Conservation (phyloP, 2,329 filamentous ascomycete genomes). For the Ascosphaera aggregata region DNA sequence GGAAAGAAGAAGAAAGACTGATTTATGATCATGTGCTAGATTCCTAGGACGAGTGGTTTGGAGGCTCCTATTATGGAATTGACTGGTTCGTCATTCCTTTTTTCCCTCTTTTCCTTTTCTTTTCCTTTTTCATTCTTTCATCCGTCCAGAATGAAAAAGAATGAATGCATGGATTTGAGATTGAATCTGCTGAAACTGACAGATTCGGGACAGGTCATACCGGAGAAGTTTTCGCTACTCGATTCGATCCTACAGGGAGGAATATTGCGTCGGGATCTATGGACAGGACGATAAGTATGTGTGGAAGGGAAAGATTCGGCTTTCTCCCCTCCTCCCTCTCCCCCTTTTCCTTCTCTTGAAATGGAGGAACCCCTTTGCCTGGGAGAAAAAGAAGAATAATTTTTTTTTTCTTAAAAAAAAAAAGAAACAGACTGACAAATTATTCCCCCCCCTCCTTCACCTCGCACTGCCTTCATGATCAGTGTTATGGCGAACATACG, state of each 20-base stretch:
- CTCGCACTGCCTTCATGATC: background rate
- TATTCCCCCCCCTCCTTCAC: background rate
- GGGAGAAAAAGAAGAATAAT: conserved; percentile 1
- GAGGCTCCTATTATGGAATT: conserved; percentile 90
- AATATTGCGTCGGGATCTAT: conserved; percentile 86
- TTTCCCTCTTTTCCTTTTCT: too few relatives aligned
- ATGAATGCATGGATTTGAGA: background rate
- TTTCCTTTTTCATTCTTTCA: too few relatives aligned
- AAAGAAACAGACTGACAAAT: background rate
- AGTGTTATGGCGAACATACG: conserved; percentile 90
- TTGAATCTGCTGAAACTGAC: conserved; percentile 1
- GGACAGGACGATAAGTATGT: conserved; percentile 70
- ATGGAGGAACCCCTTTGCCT: too few relatives aligned
- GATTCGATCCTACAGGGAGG: conserved; percentile 73
- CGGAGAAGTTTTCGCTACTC: conserved; percentile 73
- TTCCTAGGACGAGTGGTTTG: conserved; percentile 55
- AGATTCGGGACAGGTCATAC: conserved; percentile 26
- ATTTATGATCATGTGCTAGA: conserved; percentile 29
- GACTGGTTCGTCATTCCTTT: conserved; percentile 47
- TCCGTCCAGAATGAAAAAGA: background rate
- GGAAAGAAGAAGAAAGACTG: too few relatives aligned
- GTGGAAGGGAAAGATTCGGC: too few relatives aligned
- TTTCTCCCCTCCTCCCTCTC: background rate
- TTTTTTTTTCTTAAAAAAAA: background rate
- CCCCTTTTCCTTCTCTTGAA: too few relatives aligned